A percentile compares a stretch with the other conserved stretches of the same genome.
Conservation (phyloP, 129 eudicot genomes). For the Chrysanthemum lavandulifolium region DNA sequence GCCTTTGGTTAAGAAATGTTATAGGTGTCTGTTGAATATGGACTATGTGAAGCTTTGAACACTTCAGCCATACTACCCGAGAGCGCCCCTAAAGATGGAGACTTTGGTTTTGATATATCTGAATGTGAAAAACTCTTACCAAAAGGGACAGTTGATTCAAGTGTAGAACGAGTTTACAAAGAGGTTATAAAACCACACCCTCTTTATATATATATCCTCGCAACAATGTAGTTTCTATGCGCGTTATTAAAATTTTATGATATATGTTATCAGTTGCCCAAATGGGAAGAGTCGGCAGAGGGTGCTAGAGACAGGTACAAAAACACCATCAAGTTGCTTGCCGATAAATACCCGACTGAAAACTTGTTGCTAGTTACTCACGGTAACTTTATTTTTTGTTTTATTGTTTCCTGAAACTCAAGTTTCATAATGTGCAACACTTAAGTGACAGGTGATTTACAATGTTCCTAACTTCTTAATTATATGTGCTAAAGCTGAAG, state of each 20-base stretch:
- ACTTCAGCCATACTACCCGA: constrained; percentile 56
- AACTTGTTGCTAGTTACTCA: constrained; percentile 89
- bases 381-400: constrained; percentile 39
- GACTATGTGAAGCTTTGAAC: constrained; percentile 87
- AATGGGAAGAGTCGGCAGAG: constrained; percentile 64
- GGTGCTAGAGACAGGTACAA: constrained; percentile 67
- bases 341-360: constrained; percentile 81
- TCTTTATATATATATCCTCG: neutral
- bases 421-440: neutral
- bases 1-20: constrained; percentile 2
- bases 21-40: constrained; percentile 88
- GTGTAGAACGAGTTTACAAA: constrained; percentile 46
- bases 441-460: neutral
- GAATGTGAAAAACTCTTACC: constrained; percentile 73
- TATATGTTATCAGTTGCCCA: constrained; percentile 53
- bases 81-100: constrained; percentile 76
- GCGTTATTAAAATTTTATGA: neutral
- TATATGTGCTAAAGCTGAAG: constrained; percentile 52
- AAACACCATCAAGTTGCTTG: constrained; percentile 60
- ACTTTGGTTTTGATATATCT: constrained; percentile 56
- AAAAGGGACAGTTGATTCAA: constrained; percentile 63
- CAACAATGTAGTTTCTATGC: neutral
- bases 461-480: neutral
- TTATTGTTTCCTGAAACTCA: neutral
- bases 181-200: constrained; percentile 47